Evolutionary conservation across 768 basidiomycete species (phyloP).

Genomic region (Tulasnella sp.): DNA sequence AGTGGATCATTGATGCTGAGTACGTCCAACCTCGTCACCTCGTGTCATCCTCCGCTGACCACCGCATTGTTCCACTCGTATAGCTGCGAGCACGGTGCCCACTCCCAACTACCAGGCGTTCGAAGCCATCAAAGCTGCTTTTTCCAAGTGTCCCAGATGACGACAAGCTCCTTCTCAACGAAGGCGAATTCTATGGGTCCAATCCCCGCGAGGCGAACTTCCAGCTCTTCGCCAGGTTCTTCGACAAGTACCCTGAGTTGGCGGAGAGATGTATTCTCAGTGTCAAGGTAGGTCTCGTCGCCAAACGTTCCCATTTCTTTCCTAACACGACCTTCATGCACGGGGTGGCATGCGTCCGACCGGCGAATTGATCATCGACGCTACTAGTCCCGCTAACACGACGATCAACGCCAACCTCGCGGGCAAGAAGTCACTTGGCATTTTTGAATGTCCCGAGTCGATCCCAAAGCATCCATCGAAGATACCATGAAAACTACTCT

Average conservation of each 20-base stretch:
- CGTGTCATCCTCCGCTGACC: not conserved
- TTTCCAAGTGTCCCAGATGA: slow-evolving; percentile 34
- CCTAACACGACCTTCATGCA: not conserved
- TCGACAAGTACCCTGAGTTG: slow-evolving; percentile 34
- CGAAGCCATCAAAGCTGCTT: slow-evolving; percentile 43
- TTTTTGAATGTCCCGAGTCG: slow-evolving; percentile 45
- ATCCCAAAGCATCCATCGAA: slow-evolving; percentile 35
- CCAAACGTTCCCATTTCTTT: not conserved
- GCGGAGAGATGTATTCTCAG: slow-evolving; percentile 37
- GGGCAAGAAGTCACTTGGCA: slow-evolving; percentile 34
- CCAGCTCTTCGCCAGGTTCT: slow-evolving; percentile 39
- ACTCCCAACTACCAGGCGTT: slow-evolving; percentile 48
- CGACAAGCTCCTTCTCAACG: slow-evolving; percentile 38
- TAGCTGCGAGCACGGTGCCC: slow-evolving; percentile 31
- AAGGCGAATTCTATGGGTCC: slow-evolving; percentile 47
- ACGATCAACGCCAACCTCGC: slow-evolving; percentile 7
- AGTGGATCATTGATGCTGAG: slow-evolving; percentile 2
- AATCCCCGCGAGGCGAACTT: slow-evolving; percentile 33
- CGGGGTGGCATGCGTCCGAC: slow-evolving; percentile 14
- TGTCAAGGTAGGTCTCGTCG: slow-evolving; percentile 33
- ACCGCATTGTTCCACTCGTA: not conserved
- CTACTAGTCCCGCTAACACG: slow-evolving; percentile 8
- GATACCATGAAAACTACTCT: slow-evolving; percentile 29
- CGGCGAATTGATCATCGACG: not conserved
- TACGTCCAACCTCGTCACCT: not conserved